phyloP scores from a whole-genome alignment of 352 stramenopile genomes.

The Poterioochromonas sp. region DNA sequence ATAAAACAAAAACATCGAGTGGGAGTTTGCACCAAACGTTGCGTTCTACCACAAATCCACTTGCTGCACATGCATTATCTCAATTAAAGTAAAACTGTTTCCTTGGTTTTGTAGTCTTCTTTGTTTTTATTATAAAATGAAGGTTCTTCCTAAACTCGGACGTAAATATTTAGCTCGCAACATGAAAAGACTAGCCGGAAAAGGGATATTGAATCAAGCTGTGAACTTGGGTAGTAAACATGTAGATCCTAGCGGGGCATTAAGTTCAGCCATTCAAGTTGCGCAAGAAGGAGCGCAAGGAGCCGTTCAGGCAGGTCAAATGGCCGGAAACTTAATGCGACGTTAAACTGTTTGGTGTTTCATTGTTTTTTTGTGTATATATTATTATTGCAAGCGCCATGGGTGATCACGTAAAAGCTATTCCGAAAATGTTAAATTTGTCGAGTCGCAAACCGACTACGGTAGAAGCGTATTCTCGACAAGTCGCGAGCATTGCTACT shows the following conservation, averaged over 20 bases:
- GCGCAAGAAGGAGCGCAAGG: slow-evolving; percentile 27
- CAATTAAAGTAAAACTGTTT: slow-evolving; percentile 32
- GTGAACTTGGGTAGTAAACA: slow-evolving; percentile 30
- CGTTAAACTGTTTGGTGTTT: slow-evolving; percentile 31
- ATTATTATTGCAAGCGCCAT: slow-evolving; percentile 31
- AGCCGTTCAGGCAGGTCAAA: slow-evolving; percentile 29
- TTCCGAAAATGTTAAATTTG: slow-evolving; percentile 32
- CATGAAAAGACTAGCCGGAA: slow-evolving; percentile 30
- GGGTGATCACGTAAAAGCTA: slow-evolving; percentile 30
- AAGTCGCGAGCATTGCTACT: slow-evolving; percentile 29
- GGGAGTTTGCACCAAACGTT: slow-evolving; percentile 29
- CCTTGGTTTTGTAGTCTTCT: slow-evolving; percentile 30
- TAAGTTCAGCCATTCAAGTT: slow-evolving; percentile 31
- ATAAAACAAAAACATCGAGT: slow-evolving; percentile 26
- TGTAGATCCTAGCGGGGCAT: slow-evolving; percentile 29
- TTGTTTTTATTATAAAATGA: slow-evolving; percentile 33
- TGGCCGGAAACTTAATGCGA: slow-evolving; percentile 29
- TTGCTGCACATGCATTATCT: slow-evolving; percentile 30
- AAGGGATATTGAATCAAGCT: slow-evolving; percentile 31
- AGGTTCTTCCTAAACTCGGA: slow-evolving; percentile 30
- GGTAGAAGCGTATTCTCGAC: slow-evolving; percentile 29
- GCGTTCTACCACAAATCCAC: slow-evolving; percentile 29
- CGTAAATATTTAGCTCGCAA: slow-evolving; percentile 31
- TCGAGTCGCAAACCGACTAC: slow-evolving; percentile 29
- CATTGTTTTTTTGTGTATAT: slow-evolving; percentile 32